Evolutionary conservation across 2,329 filamentous ascomycete genomes (phyloP), one percentile per base, ranked within the genome.

Genomic region (Lachnellula hyalina): DNA sequence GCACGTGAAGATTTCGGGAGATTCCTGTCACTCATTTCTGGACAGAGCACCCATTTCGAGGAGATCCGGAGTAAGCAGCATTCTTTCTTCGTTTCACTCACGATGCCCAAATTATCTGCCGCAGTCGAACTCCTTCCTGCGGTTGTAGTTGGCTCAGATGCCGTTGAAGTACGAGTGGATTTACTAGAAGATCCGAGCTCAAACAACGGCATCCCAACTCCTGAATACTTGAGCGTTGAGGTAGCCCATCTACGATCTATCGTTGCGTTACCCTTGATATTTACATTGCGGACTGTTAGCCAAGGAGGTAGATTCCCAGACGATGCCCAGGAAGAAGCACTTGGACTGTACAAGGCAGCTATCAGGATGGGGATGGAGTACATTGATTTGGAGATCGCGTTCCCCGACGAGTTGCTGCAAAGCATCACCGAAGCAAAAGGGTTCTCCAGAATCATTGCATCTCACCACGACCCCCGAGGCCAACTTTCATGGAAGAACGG

Each of bases 61-160:
- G 73, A 79, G 42, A 73, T 79, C 36, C 78, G 86, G 63, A 80
- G 77, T 66, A 87, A 85, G 71, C 82, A 83, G 62, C 83, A 89
- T 48, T 94, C 89, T 19, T 97, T 96, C 76, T 99, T 99, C 65
- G 89, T 97, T 21, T 92, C 92, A 8, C 75, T 99, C 47, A 97
- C 94, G 0, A 76, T 94, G 50, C 89, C 92, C 1, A 82, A 89
- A 62, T 75, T 97, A 15, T 75, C 80, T 11, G 74, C 81, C 19
- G 82, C 85, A 32, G 69, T 83, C 8, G 77, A 84, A 19, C 74
- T 86, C 28, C 77, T 99, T 45, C 84, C 86, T 1, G 77, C 83
- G 50, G 86, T 91, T 44, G 84, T 87, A 12, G 84, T 95, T 41
- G 94, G 94, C 4, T 88, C 89, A 7, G 93, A 99, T 73, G 94